Conservation (phyloP, 805 yeast genomes). For the Ogataea philodendri region DNA sequence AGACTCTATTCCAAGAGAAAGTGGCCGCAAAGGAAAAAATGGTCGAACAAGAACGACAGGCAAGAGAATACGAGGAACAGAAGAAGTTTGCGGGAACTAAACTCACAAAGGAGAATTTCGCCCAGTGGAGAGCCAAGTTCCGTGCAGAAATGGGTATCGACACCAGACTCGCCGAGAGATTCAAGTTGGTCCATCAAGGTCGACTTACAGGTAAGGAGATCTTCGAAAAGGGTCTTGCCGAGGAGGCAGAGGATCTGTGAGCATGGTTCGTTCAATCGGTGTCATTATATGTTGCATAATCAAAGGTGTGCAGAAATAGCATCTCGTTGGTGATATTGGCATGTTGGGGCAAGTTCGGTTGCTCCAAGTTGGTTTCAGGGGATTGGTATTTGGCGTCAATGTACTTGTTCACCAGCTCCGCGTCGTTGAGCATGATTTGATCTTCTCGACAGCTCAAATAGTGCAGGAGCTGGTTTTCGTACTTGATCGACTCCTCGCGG, state of each 20-base stretch:
- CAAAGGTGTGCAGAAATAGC: constrained; percentile 21
- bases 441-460: constrained; percentile 22
- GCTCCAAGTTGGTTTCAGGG: not conserved
- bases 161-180: constrained; percentile 50
- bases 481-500: constrained; percentile 23
- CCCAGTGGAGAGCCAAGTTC: constrained; percentile 69
- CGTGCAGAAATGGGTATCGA: constrained; percentile 72
- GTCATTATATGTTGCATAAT: constrained; percentile 11
- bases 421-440: constrained; percentile 20
- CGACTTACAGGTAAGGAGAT: constrained; percentile 85
- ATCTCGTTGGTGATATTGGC: constrained; percentile 25
- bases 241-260: constrained; percentile 53
- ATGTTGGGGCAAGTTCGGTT: constrained; percentile 11
- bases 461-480: constrained; percentile 27
- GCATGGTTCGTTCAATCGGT: constrained; percentile 9
- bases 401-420: constrained; percentile 14
- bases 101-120: constrained; percentile 76
- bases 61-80: constrained; percentile 78
- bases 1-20: constrained; percentile 59
- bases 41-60: constrained; percentile 57
- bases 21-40: constrained; percentile 51
- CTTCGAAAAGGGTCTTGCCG: constrained; percentile 85
- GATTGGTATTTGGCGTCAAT: constrained; percentile 10
- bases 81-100: constrained; percentile 88
- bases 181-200: constrained; percentile 61